Conservation (phyloP, 192 early-diverging fungal species). For the Chytriomyces sp. region DNA sequence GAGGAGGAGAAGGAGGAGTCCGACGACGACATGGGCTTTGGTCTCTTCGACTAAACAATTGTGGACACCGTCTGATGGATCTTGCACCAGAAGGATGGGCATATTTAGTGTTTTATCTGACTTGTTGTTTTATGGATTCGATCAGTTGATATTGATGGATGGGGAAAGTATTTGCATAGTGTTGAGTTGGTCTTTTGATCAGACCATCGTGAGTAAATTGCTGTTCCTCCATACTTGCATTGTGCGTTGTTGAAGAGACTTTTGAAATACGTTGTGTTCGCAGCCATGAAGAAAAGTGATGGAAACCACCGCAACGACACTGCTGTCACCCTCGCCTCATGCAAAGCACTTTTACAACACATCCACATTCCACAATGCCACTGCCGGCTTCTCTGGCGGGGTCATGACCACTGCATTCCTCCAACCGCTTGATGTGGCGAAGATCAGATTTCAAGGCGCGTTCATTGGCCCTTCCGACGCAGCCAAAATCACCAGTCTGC, state of each 20-base stretch:
- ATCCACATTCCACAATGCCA: slow-evolving; percentile 73
- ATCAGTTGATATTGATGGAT: neutral
- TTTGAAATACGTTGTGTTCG: too few species aligned
- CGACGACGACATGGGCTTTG: slow-evolving; percentile 91
- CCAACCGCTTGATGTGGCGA: slow-evolving; percentile 87
- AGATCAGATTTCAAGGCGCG: slow-evolving; percentile 57
- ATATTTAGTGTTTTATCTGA: neutral
- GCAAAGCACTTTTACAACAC: slow-evolving; percentile 11
- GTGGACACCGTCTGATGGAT: neutral
- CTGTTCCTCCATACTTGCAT: neutral
- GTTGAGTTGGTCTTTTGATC: neutral
- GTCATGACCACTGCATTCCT: slow-evolving; percentile 76
- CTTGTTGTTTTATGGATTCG: neutral
- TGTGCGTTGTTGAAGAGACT: too few species aligned
- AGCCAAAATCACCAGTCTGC: neutral
- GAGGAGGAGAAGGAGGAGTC: slow-evolving; percentile 66
- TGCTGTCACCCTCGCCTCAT: too few species aligned
- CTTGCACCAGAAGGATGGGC: too few species aligned
- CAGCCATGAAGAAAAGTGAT: too few species aligned
- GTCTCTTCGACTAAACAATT: slow-evolving; percentile 79
- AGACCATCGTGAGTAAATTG: slow-evolving; percentile 1
- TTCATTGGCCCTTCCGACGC: neutral
- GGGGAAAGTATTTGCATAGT: neutral
- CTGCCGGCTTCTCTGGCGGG: slow-evolving; percentile 87
- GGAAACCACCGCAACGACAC: too few species aligned